These are phyloP conservation scores for Vigna hirtella DNA, from an alignment of 306 rosid species.

Conservation along the genomic window DNA sequence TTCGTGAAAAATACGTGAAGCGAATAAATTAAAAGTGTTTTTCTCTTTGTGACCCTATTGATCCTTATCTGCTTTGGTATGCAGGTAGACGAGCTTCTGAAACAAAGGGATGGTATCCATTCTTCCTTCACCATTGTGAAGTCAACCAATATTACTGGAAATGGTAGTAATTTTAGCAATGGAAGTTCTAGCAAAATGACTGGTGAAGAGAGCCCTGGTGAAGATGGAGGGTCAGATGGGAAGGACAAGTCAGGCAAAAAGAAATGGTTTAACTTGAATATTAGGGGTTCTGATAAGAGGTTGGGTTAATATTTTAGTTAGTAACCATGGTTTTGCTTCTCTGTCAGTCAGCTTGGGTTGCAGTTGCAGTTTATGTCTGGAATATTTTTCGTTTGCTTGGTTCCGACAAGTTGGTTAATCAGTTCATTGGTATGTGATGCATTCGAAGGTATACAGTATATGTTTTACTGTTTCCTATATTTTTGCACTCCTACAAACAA, in stretches of 20 bases:
- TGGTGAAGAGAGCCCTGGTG: conserved; percentile 80
- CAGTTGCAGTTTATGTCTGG: conserved; percentile 41
- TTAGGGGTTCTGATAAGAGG: conserved; percentile 70
- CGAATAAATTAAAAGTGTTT: background rate
- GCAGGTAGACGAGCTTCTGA: conserved; percentile 98
- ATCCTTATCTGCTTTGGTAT: conserved; percentile 14
- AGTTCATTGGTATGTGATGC: conserved; percentile 53
- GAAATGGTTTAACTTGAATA: conserved; percentile 95
- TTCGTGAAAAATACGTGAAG: background rate
- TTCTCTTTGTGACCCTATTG: background rate
- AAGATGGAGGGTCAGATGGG: conserved; percentile 87
- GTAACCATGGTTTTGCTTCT: conserved; percentile 32
- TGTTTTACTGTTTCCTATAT: conserved; percentile 46
- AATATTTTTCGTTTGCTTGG: conserved; percentile 48
- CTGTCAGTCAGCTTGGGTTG: conserved; percentile 47
- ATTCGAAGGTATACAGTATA: conserved; percentile 50
- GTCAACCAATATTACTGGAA: conserved; percentile 48
- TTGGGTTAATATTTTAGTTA: conserved; percentile 45
- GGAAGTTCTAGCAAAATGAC: conserved; percentile 77
- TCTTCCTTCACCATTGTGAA: conserved; percentile 70
- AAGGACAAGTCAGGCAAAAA: conserved; percentile 86
- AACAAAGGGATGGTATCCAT: conserved; percentile 85
- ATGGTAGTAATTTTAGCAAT: conserved; percentile 63
- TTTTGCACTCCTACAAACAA: conserved; percentile 42
- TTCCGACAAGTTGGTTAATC: conserved; percentile 50